Base-by-base conservation (phyloP, 169 alveolate genomes). In the Cystoisospora suis region DNA sequence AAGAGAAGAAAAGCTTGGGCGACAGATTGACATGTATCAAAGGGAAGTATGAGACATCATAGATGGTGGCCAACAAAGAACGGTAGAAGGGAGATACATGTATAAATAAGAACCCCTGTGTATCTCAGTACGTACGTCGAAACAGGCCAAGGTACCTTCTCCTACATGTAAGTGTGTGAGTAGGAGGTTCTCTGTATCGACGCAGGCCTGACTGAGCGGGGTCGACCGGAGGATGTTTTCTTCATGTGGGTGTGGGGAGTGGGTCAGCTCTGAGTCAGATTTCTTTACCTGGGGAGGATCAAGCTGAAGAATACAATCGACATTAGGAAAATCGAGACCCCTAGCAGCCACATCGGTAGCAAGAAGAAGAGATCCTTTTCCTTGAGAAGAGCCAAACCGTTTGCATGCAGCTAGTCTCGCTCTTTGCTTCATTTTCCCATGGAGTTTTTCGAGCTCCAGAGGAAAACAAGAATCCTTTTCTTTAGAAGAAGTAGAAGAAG, bases 331-430 rank as follows among this genome's bases (percentile, higher is more conserved):
- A 94, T 99, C 99, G 20, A 99, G 93, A 12, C 99, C 99, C 80
- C 99, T 95, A 58, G 99, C 98, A 0, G 99, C 99, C 0, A 99
- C 99, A 93, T 99, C 99, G 23, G 99, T 99, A 12, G 99, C 99
- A 34, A 98, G 97, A 92, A 98, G 95, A 36, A 98, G 96, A 70
- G 79, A 7, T 69, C 88, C 83, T 61, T 88, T 38, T 20, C 61
- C 70, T 17, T 36, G 42, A 65, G 34, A 3, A 46, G 4, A n/a
- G 2, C n/a, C 47, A 7, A 91, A 83, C n/a, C 47, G 45, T 29
- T 46, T 34, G 70, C 59, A 75, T 34, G 88, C 81, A 36, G 87
- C 75, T 3, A 58, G 47, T 0, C 94, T 87, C 32, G 86, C 89
- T 12, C 59, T 36, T 61, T 86, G 94, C 61, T 56, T 45, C 95